Percentiles rank a stretch among this genome's conserved stretches.
Evolutionary conservation across 1,284 basidiomycete genomes (phyloP).

Genomic region (Cryptococcus sp.): DNA sequence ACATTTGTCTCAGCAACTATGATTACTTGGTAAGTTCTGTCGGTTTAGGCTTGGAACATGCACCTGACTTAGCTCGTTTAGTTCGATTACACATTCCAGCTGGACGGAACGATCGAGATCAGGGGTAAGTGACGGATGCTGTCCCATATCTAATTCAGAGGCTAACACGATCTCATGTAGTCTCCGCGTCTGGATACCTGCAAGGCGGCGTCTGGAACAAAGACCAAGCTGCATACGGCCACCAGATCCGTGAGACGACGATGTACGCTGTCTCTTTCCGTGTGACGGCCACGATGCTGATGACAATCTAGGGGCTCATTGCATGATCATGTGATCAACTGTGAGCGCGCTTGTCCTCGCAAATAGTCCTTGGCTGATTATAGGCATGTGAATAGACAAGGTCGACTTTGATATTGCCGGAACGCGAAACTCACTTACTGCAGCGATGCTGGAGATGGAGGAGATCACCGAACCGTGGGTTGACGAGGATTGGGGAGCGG

Average conservation of each 20-base stretch:
- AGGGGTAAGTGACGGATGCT: constrained; percentile 30
- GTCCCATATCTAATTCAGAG: background rate
- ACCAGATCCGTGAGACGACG: constrained; percentile 60
- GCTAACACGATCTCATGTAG: background rate
- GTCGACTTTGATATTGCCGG: constrained; percentile 66
- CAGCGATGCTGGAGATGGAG: constrained; percentile 54
- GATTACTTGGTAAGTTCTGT: constrained; percentile 41
- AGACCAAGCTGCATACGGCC: constrained; percentile 60
- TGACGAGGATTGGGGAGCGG: constrained; percentile 63
- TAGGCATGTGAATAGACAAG: constrained; percentile 28
- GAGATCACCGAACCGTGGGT: constrained; percentile 60
- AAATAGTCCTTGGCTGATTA: background rate
- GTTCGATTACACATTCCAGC: constrained; percentile 68
- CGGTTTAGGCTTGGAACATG: too few species aligned
- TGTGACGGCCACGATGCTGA: background rate
- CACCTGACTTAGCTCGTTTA: background rate
- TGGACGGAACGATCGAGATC: constrained; percentile 68
- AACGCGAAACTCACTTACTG: constrained; percentile 62
- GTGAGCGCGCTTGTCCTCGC: constrained; percentile 46
- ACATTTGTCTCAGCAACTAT: constrained; percentile 54
- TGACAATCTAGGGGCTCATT: constrained; percentile 56
- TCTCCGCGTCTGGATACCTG: constrained; percentile 69
- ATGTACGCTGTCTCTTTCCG: constrained; percentile 49
- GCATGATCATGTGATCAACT: constrained; percentile 72
- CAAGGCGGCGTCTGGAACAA: constrained; percentile 64